Base-by-base conservation (phyloP, 306 rosid genomes). In the Cicer pinnatifidum region DNA sequence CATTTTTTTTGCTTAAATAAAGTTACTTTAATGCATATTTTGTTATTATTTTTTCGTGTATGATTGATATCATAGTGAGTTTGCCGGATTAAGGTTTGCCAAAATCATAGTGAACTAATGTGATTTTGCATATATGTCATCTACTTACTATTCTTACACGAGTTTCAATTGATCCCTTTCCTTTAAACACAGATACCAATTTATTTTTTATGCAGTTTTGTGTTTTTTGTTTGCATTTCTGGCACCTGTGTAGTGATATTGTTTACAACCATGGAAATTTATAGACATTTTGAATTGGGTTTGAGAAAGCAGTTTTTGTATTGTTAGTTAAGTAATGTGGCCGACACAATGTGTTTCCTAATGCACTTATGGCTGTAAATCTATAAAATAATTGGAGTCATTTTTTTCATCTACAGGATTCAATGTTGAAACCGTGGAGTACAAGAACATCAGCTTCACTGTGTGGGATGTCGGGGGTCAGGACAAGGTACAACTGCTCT, bases 381-480 rank as follows among this genome's bases (percentile, higher is more conserved):
- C 54, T 7, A 53, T 73, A 69, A 37, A 19, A 69, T 43, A 46
- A 73, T 12, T 46, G 13, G 44, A 38, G 33, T 71, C 3, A 2
- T 5, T 59, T 57, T 63, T 52, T 47, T 28, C 33, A 17, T 67
- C 65, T 83, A 80, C 84, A 93, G 98, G 98, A 65, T 93, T 93
- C 83, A 93, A 93, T 74, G 97, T 93, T 84, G 97, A 93, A 85
- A 93, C 98, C 0, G 98, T 93, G 37, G 98, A 93, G 80, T 91
- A 93, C 84, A 93, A 91, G 92, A 93, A 93, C 89, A 93, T 93
- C 82, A 93, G 98, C 91, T 93, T 93, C 85, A 93, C 98, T 3
- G 98, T 93, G 69, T 93, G 98, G 98, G 98, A 93, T 83, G 98
- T 93, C 9, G 98, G 98, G 13, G 98, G 98, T 82, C 97, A 93